Evolutionary conservation across 345 rosid species (phyloP).

Genomic region (Erodium maritimum): DNA sequence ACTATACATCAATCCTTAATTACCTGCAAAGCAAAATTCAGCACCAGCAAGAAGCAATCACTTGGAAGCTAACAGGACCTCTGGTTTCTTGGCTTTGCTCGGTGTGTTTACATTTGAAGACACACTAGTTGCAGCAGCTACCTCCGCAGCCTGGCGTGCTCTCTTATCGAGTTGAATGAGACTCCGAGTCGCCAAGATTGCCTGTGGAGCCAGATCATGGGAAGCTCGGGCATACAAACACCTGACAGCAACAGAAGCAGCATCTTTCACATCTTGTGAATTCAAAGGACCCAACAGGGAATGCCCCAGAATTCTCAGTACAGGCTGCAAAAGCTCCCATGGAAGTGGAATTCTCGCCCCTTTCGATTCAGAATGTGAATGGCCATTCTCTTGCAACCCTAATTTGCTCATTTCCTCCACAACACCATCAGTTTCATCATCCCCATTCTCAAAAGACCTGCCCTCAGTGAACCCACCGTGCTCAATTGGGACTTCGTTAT

Average conservation of each 20-base stretch:
- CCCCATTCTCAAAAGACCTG: slow-evolving; percentile 5
- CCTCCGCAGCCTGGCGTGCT: slow-evolving; percentile 32
- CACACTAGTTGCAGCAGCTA: slow-evolving; percentile 17
- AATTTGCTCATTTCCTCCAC: slow-evolving; percentile 29
- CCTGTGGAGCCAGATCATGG: slow-evolving; percentile 87
- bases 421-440: slow-evolving; percentile 18
- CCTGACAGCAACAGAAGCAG: slow-evolving; percentile 64
- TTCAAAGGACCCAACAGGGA: slow-evolving; percentile 78
- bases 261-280: slow-evolving; percentile 59
- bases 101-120: slow-evolving; percentile 77
- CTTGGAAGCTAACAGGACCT: slow-evolving; percentile 76
- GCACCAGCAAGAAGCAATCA: slow-evolving; percentile 24
- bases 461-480: slow-evolving; percentile 5
- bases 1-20: slow-evolving; percentile 13
- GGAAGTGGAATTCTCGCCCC: slow-evolving; percentile 81
- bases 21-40: slow-evolving; percentile 22
- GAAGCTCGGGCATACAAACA: slow-evolving; percentile 81
- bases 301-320: slow-evolving; percentile 66
- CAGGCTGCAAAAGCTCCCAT: slow-evolving; percentile 86
- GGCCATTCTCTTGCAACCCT: slow-evolving; percentile 18
- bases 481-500: slow-evolving; percentile 12
- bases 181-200: slow-evolving; percentile 73
- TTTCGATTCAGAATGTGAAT: slow-evolving; percentile 14
- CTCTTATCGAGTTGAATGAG: slow-evolving; percentile 75
- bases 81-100: slow-evolving; percentile 71